These are phyloP conservation scores for Pythium rhizo-oryzae DNA, from an alignment of 352 stramenopile genomes.

Conservation along the genomic window DNA sequence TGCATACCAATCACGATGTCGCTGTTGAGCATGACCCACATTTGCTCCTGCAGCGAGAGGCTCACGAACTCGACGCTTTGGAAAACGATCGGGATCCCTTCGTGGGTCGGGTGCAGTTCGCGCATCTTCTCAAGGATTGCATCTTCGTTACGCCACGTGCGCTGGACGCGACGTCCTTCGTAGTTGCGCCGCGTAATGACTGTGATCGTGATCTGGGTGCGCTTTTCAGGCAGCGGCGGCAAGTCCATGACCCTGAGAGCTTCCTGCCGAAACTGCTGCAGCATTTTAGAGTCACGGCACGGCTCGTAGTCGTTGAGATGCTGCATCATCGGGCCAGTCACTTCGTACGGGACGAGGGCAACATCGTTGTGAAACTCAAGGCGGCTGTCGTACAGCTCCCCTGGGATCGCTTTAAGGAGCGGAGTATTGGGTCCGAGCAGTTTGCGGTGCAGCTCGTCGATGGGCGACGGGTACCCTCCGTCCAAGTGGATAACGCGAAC, in stretches of 20 bases:
- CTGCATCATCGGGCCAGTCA: conserved; percentile 63
- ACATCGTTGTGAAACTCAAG: conserved; percentile 45
- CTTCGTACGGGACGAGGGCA: conserved; percentile 56
- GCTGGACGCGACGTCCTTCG: conserved; percentile 25
- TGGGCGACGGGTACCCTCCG: conserved; percentile 26
- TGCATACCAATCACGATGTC: conserved; percentile 86
- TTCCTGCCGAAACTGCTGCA: conserved; percentile 49
- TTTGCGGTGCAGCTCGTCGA: conserved; percentile 28
- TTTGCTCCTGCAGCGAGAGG: conserved; percentile 59
- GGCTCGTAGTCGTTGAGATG: conserved; percentile 68
- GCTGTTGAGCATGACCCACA: conserved; percentile 57
- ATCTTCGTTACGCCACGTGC: conserved; percentile 36
- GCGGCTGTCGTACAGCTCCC: conserved; percentile 33
- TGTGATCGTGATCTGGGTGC: conserved; percentile 22
- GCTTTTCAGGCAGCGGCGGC: background rate
- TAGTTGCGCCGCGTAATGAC: conserved; percentile 35
- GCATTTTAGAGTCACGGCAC: conserved; percentile 52
- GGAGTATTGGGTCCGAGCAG: conserved; percentile 21
- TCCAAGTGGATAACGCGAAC: conserved; percentile 36
- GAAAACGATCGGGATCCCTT: conserved; percentile 38
- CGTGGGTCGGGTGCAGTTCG: conserved; percentile 18
- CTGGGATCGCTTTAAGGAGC: conserved; percentile 21
- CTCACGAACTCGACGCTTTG: conserved; percentile 68
- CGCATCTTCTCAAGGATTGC: conserved; percentile 24
- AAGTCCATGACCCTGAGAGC: conserved; percentile 11